Percentiles rank a stretch among this genome's conserved stretches.
Evolutionary conservation across 2,329 filamentous ascomycete species (phyloP).

Genomic region (Fusarium sp.): DNA sequence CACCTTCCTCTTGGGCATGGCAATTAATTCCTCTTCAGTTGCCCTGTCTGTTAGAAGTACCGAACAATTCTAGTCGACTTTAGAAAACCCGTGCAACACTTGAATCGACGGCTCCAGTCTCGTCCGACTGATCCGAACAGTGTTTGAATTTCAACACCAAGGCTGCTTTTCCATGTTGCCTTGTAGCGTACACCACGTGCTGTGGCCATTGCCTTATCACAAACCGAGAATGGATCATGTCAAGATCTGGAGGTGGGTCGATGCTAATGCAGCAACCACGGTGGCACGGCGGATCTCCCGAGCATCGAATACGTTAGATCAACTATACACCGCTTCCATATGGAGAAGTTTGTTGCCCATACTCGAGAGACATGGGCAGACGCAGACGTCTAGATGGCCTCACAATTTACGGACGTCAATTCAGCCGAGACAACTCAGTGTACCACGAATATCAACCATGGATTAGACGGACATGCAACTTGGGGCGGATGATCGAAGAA

Average conservation of each 20-base stretch:
- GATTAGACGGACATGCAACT: neutral
- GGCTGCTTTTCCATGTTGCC: neutral
- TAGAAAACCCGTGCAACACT: neutral
- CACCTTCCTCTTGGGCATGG: slow-evolving; percentile 25
- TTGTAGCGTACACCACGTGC: neutral
- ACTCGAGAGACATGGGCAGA: neutral
- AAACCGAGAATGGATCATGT: slow-evolving; percentile 2
- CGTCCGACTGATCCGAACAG: neutral
- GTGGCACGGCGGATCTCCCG: neutral
- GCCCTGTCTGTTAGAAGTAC: neutral
- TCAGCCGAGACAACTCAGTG: neutral
- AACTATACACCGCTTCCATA: slow-evolving; percentile 2
- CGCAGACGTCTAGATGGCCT: neutral
- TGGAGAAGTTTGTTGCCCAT: neutral
- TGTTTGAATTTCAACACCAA: neutral
- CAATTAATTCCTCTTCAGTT: neutral
- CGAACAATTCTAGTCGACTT: neutral
- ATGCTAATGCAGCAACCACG: neutral
- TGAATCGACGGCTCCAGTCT: neutral
- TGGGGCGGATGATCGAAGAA: neutral
- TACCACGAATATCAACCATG: neutral
- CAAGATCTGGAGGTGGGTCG: slow-evolving; percentile 7
- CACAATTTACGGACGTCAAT: neutral
- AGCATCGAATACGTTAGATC: neutral
- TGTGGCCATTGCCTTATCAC: neutral